Percentiles rank a stretch among this genome's conserved stretches.
Conservation (phyloP, 371 early-diverging fungal genomes). For the Cokeromyces recurvatus region DNA sequence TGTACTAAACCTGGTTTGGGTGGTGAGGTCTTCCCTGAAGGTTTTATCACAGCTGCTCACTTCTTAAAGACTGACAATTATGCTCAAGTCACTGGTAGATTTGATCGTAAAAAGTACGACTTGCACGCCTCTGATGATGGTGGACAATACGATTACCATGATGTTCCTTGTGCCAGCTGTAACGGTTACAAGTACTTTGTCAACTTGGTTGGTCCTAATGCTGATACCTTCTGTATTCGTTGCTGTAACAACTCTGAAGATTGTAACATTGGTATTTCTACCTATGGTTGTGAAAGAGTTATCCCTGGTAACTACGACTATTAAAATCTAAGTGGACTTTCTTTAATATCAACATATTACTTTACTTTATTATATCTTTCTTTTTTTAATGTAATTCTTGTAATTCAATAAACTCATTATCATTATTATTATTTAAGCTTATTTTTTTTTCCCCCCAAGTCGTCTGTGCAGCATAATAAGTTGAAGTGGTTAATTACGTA, state of each 20-base stretch:
- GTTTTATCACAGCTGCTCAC: conserved; percentile 40
- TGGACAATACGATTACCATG: conserved; percentile 43
- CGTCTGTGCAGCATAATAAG: too few relatives aligned
- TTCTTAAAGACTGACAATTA: conserved; percentile 27
- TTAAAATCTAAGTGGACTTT: too few relatives aligned
- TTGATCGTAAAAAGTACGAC: conserved; percentile 31
- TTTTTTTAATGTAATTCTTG: too few relatives aligned
- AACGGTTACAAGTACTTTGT: conserved; percentile 40
- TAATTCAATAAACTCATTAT: too few relatives aligned
- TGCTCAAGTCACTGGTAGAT: conserved; percentile 46
- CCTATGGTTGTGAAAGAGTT: conserved; percentile 42
- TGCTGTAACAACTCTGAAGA: conserved; percentile 40
- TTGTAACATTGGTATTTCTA: conserved; percentile 43
- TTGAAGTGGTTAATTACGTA: too few relatives aligned
- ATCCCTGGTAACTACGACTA: conserved; percentile 44
- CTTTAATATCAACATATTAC: too few relatives aligned
- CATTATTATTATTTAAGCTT: too few relatives aligned
- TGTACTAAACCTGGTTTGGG: conserved; percentile 28
- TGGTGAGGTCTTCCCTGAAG: conserved; percentile 25
- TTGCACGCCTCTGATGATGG: conserved; percentile 34
- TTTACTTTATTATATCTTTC: too few relatives aligned
- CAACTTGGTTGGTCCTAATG: conserved; percentile 43
- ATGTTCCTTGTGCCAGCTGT: conserved; percentile 30
- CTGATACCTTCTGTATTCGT: conserved; percentile 40
- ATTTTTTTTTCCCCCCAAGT: too few relatives aligned